Percentiles rank a stretch among this genome's conserved stretches.
phyloP scores from a whole-genome alignment of 306 rosid species.

The Rosa chinensis region DNA sequence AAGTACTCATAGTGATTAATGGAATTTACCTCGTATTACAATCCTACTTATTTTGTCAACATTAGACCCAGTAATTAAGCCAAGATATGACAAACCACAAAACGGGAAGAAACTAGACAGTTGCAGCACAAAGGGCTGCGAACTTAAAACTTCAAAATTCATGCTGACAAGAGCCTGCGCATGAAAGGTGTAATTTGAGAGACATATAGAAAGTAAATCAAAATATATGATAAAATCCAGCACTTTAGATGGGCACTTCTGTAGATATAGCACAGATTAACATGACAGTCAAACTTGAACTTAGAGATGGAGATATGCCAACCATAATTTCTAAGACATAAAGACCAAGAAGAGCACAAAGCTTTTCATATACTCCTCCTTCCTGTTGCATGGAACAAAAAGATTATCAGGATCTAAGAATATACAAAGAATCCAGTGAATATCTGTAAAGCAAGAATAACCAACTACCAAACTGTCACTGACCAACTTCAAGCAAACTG shows the following conservation, averaged over 20 bases:
- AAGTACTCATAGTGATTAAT: slow-evolving; percentile 12
- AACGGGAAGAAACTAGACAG: slow-evolving; percentile 59
- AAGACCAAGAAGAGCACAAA: slow-evolving; percentile 68
- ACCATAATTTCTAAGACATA: slow-evolving; percentile 80
- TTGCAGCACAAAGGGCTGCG: slow-evolving; percentile 43
- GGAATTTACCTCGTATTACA: slow-evolving; percentile 53
- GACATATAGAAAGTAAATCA: neutral
- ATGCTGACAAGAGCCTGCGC: slow-evolving; percentile 69
- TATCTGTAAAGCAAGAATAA: slow-evolving; percentile 15
- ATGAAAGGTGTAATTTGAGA: slow-evolving; percentile 22
- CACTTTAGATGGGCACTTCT: neutral
- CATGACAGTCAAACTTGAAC: slow-evolving; percentile 4
- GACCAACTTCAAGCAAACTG: slow-evolving; percentile 65
- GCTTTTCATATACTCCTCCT: slow-evolving; percentile 49
- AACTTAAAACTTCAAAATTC: slow-evolving; percentile 39
- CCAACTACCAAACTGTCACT: slow-evolving; percentile 32
- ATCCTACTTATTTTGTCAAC: slow-evolving; percentile 48
- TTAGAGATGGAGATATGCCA: slow-evolving; percentile 17
- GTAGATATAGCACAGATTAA: neutral
- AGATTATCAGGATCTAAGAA: slow-evolving; percentile 21
- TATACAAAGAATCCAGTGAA: slow-evolving; percentile 21
- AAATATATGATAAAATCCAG: slow-evolving; percentile 10
- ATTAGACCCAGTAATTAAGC: slow-evolving; percentile 57
- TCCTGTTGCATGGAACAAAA: slow-evolving; percentile 47
- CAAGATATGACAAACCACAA: slow-evolving; percentile 79